A percentile compares a stretch with the other conserved stretches of the same genome.
phyloP scores from a whole-genome alignment of 1,139 yeast genomes.

The Taphrina confusa region DNA sequence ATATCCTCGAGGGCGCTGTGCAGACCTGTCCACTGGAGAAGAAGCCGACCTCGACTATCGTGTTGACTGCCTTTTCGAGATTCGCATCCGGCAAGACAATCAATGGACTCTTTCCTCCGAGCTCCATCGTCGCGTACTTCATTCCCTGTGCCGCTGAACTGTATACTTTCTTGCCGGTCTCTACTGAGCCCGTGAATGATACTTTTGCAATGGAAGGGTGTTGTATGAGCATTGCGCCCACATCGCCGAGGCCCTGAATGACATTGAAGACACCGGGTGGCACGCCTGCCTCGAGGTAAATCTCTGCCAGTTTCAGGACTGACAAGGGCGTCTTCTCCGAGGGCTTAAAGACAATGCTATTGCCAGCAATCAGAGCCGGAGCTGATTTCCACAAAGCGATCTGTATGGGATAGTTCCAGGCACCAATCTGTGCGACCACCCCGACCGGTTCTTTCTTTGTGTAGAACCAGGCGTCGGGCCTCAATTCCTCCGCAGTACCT shows the following conservation, averaged over 20 bases:
- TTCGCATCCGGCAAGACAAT: constrained; percentile 75
- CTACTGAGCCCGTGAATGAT: constrained; percentile 84
- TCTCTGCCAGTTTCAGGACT: constrained; percentile 64
- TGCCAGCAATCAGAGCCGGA: constrained; percentile 81
- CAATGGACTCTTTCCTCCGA: constrained; percentile 85
- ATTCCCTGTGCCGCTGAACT: constrained; percentile 67
- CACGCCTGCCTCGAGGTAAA: constrained; percentile 68
- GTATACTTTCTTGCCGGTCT: constrained; percentile 75
- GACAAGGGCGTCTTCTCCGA: constrained; percentile 84
- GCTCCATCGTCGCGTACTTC: constrained; percentile 79
- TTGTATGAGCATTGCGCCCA: constrained; percentile 70
- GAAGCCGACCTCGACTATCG: constrained; percentile 64
- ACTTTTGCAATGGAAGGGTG: constrained; percentile 72
- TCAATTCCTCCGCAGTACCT: constrained; percentile 14
- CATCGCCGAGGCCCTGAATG: constrained; percentile 74
- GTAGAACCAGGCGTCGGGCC: constrained; percentile 46
- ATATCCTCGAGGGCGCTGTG: constrained; percentile 81
- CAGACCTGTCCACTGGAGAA: constrained; percentile 88
- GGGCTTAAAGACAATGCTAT: constrained; percentile 74
- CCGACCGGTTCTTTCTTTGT: constrained; percentile 82
- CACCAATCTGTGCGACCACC: constrained; percentile 76
- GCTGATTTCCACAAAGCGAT: constrained; percentile 86
- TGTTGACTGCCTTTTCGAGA: constrained; percentile 61
- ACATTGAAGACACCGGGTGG: constrained; percentile 80
- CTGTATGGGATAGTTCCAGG: constrained; percentile 85